Evolutionary conservation across 495 filamentous ascomycete species (phyloP).

Genomic region (Umbilicaria muhlenbergii): DNA sequence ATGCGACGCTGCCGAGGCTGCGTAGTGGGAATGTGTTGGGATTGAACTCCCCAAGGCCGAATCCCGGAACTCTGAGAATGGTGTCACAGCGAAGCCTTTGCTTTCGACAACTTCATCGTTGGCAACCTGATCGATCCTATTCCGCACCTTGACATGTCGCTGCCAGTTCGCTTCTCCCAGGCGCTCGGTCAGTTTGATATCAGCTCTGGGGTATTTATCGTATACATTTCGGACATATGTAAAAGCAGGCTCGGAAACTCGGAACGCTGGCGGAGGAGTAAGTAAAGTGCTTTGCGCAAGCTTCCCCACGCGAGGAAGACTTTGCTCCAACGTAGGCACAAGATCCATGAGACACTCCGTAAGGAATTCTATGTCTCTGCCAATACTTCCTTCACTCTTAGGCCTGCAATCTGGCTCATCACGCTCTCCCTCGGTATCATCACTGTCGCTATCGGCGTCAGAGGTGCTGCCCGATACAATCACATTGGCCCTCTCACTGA

Average conservation of each 20-base stretch:
- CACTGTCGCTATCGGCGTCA: too few relatives aligned
- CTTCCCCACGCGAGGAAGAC: neutral
- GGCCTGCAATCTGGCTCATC: too few relatives aligned
- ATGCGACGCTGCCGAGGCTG: conserved; percentile 1
- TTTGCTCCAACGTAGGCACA: conserved; percentile 2
- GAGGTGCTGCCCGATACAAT: too few relatives aligned
- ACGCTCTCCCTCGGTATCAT: too few relatives aligned
- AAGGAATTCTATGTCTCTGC: neutral
- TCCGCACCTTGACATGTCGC: conserved; percentile 1
- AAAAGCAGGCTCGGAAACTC: conserved; percentile 4
- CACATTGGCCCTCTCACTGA: too few relatives aligned
- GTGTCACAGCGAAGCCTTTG: neutral
- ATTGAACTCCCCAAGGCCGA: conserved; percentile 9
- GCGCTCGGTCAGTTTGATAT: conserved; percentile 2
- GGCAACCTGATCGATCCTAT: neutral
- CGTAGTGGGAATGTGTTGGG: conserved; percentile 2
- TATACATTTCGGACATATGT: conserved; percentile 3
- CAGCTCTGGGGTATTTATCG: conserved; percentile 5
- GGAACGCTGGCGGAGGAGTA: neutral
- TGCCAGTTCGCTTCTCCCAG: conserved; percentile 13
- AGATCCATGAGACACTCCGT: conserved; percentile 6
- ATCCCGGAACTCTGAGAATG: conserved; percentile 7
- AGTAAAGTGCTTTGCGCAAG: neutral
- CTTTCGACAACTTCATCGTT: neutral
- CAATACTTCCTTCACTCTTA: too few relatives aligned